phyloP scores from a whole-genome alignment of 1,139 yeast genomes.

The Candida neerlandica region DNA sequence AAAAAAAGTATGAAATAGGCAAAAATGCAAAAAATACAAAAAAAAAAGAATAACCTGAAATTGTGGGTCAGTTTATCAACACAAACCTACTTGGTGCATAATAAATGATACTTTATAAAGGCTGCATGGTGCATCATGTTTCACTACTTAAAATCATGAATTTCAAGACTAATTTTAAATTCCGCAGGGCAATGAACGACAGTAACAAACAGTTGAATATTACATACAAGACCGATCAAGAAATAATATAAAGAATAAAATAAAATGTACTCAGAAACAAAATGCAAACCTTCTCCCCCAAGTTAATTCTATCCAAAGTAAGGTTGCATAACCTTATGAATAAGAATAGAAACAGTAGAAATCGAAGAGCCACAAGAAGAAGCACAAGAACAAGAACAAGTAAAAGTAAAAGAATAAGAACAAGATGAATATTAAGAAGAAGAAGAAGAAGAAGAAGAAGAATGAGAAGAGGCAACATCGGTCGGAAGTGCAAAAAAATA shows the following conservation, averaged over 20 bases:
- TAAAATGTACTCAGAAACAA: no score
- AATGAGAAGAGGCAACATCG: not conserved
- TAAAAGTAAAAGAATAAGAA: not conserved
- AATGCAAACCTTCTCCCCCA: not conserved
- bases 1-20: not conserved
- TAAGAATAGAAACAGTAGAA: not conserved
- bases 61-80: not conserved
- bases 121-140: not conserved
- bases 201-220: not conserved
- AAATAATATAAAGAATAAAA: not conserved
- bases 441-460: not conserved
- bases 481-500: not conserved
- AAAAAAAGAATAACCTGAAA: no score
- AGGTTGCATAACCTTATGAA: constrained; percentile 1
- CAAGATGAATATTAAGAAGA: not conserved
- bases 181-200: not conserved
- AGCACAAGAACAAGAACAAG: not conserved
- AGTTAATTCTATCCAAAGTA: not conserved
- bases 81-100: not conserved
- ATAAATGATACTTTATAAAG: not conserved
- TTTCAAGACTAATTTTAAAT: constrained; percentile 2
- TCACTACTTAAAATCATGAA: not conserved
- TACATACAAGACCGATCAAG: not conserved
- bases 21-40: constrained; percentile 3
- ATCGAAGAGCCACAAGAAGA: no score